Evolutionary conservation across 2,329 filamentous ascomycete species (phyloP), one percentile per base, ranked within the genome.

Genomic region (Paecilomyces sp.): DNA sequence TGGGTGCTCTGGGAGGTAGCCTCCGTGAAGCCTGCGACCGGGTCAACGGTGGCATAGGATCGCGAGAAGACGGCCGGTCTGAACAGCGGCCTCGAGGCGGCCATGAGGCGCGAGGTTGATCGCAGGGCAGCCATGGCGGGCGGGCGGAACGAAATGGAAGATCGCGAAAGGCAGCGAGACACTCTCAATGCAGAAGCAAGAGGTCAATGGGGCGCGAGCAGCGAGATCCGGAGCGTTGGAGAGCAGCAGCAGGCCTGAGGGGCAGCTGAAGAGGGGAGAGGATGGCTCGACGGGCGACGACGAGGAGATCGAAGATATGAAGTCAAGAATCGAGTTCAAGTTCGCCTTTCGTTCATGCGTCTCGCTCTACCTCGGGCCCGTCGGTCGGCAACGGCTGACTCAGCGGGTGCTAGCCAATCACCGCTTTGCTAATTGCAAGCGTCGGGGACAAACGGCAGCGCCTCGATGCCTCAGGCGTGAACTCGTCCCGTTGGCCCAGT

Each of bases 71-170:
- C 62, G 55, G 75, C 68, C 57, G 76, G 72, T 57, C 74, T 71
- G 71, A 78, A 77, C 58, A 77, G 66, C 57, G 77, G 72, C 65
- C 75, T 71, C 63, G 77, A 71, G 57, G 74, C 71, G 64, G 76
- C 73, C 67, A 77, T 65, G 58, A 80, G 68, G 67, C 77, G 77
- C 66, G 77, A 77, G 54, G 78, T 76, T 61, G 78, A 72, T 65
- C 78, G 79, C 69, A 80, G 75, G 67, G 78, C 76, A 66, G 79
- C 76, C 79, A 81, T 81, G 67, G 67, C 67, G 70, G 61, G 57
- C 53, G 62, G 60, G 53, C 52, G 57, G 57, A 60, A 59, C 56
- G 54, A 59, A 59, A 52, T 34, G n/a, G 30, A 52, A 41, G 59
- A 55, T 57, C 47, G 51, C 24, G 24, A 53, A 30, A 53, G 22